phyloP scores from a whole-genome alignment of 257 asterid genomes.

The Solanum habrochaites region DNA sequence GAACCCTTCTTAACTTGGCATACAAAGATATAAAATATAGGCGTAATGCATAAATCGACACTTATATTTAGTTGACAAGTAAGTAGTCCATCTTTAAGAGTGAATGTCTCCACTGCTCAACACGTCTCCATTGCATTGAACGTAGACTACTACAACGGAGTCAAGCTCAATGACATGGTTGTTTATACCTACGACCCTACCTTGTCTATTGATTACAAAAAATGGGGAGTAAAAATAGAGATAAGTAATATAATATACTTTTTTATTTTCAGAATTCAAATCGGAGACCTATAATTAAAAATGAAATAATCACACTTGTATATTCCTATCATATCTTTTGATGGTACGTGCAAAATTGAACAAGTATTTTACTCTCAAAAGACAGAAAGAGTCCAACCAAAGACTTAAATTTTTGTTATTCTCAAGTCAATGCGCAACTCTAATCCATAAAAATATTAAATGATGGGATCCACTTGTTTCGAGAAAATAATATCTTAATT shows the following conservation, averaged over 20 bases:
- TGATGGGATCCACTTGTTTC: too few species aligned
- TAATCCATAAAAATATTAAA: not conserved
- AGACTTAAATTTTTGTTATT: not conserved
- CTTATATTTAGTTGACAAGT: not conserved
- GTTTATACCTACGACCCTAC: not conserved
- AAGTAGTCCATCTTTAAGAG: not conserved
- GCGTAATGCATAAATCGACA: not conserved
- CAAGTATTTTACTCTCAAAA: not conserved
- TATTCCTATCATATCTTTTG: not conserved
- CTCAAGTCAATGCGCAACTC: not conserved
- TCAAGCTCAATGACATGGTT: not conserved
- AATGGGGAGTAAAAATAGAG: not conserved
- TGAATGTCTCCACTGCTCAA: not conserved
- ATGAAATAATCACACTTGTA: not conserved
- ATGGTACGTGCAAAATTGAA: not conserved
- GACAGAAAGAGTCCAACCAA: not conserved
- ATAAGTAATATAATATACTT: too few species aligned
- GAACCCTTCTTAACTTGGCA: too few species aligned
- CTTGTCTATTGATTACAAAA: not conserved
- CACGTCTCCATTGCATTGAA: not conserved
- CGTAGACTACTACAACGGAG: not conserved
- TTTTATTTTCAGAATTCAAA: too few species aligned
- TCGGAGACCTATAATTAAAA: too few species aligned
- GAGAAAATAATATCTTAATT: too few species aligned
- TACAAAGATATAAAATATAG: too few species aligned